These are phyloP conservation scores for Rubia yunnanensis DNA, from an alignment of 257 asterid species.

Conservation along the genomic window DNA sequence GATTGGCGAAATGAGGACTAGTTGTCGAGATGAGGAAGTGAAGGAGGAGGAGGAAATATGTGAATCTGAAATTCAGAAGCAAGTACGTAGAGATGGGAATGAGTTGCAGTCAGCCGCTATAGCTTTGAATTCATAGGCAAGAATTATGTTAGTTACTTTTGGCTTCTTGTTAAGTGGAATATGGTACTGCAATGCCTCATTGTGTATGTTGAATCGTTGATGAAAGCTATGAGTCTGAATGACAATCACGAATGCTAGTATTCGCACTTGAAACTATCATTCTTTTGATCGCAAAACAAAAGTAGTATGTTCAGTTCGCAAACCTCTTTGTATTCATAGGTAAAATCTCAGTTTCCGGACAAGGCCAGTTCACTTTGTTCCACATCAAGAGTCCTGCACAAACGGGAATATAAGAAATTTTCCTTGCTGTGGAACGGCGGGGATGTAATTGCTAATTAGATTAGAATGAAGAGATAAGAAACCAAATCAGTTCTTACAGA, in stretches of 20 bases:
- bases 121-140: background rate
- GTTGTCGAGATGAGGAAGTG: conserved; percentile 1
- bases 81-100: background rate
- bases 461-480: no score
- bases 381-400: no score
- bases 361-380: no score
- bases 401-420: no score
- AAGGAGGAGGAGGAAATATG: background rate
- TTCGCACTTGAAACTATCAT: no score
- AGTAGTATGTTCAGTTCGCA: background rate
- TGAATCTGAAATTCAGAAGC: conserved; percentile 1
- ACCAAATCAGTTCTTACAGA: no score
- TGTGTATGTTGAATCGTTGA: conserved; percentile 12
- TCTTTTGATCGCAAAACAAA: background rate
- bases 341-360: background rate
- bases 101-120: background rate
- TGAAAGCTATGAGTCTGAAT: background rate
- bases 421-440: no score
- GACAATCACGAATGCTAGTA: no score
- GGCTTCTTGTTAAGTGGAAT: background rate
- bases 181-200: conserved; percentile 7
- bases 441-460: no score
- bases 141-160: background rate
- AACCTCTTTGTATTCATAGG: background rate
- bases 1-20: conserved; percentile 2